These are phyloP conservation scores for Magnusiomyces ingens DNA, from an alignment of 1,139 yeast species.

Conservation along the genomic window DNA sequence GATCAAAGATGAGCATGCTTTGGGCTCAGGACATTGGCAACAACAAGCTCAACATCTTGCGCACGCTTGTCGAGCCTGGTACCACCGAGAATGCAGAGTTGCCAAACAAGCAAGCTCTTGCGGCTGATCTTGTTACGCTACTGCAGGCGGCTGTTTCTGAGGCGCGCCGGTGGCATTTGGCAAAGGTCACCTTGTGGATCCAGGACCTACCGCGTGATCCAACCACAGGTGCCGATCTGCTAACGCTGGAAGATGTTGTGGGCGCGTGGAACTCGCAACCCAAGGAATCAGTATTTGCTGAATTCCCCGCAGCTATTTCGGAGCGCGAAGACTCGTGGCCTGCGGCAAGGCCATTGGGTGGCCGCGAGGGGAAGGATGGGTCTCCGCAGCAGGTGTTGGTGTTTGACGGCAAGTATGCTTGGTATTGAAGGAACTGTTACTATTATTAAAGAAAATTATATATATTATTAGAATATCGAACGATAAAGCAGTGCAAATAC, in stretches of 20 bases:
- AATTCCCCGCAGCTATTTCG: conserved; percentile 7
- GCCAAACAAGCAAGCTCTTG: neutral
- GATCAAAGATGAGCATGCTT: conserved; percentile 34
- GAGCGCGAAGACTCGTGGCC: conserved; percentile 26
- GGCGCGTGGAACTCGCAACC: neutral
- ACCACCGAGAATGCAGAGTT: neutral
- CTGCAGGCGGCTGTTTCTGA: conserved; percentile 26
- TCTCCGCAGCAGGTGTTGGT: conserved; percentile 16
- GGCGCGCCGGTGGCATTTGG: conserved; percentile 23
- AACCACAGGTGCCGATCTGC: neutral
- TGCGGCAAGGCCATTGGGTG: conserved; percentile 21
- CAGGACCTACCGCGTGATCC: conserved; percentile 23
- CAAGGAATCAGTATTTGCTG: neutral
- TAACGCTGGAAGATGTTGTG: neutral
- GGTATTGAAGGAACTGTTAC: conserved; percentile 27
- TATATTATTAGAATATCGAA: no score
- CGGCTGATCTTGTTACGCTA: conserved; percentile 14
- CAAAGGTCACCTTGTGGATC: conserved; percentile 23
- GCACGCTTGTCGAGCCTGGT: conserved; percentile 20
- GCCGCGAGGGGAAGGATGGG: neutral
- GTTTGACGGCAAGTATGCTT: conserved; percentile 29
- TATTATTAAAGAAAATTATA: no score
- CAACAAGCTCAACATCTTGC: conserved; percentile 32
- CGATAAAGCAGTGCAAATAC: no score
- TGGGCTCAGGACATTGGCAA: conserved; percentile 45